phyloP scores from a whole-genome alignment of 768 basidiomycete species.

The Podaxis sp. region DNA sequence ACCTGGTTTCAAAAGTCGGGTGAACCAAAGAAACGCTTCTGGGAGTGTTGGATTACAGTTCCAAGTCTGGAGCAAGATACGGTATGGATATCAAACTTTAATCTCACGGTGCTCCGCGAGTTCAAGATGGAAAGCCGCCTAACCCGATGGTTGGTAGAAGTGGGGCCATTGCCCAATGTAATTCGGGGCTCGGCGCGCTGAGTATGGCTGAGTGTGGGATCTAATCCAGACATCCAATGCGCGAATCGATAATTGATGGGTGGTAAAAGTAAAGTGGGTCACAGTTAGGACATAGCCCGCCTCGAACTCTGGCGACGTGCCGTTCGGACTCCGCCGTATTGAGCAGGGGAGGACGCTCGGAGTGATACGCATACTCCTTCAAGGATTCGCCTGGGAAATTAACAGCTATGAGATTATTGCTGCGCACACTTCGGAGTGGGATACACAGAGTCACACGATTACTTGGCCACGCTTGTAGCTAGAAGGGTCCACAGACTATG shows the following conservation, averaged over 20 bases:
- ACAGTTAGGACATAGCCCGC: neutral
- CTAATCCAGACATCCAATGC: neutral
- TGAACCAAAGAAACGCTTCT: neutral
- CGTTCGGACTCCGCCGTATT: neutral
- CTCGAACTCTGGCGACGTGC: neutral
- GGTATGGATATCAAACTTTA: neutral
- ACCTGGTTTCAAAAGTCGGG: neutral
- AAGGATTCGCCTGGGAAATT: neutral
- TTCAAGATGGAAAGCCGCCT: neutral
- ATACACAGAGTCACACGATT: neutral
- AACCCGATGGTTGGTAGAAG: neutral
- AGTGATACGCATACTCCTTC: neutral
- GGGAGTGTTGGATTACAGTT: neutral
- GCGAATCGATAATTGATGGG: neutral
- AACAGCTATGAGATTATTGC: neutral
- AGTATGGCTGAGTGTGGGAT: too few species aligned
- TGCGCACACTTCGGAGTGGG: neutral
- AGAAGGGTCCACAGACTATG: neutral
- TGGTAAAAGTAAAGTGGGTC: neutral
- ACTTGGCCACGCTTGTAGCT: neutral
- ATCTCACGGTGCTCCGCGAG: neutral
- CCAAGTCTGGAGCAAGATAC: neutral
- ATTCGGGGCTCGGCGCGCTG: too few species aligned
- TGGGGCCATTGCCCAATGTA: neutral
- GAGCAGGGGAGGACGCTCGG: neutral